Base-by-base conservation (phyloP, 2,329 filamentous ascomycete species). In the Penicillium sp. region DNA sequence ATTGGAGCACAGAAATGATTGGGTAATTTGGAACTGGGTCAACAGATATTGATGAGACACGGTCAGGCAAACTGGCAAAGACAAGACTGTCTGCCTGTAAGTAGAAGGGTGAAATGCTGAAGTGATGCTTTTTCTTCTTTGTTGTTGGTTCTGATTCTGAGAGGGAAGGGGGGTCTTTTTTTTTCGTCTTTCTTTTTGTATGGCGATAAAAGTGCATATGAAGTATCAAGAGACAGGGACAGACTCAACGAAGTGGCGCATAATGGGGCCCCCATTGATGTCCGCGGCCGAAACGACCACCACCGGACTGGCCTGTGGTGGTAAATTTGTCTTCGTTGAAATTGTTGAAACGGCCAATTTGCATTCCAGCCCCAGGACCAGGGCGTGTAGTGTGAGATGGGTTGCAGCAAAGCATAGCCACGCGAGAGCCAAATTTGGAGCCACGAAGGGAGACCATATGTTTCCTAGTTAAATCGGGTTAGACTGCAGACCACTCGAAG, bases 361-460 rank as follows among this genome's bases (percentile, higher is more conserved):
- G 81, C 59, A 87, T 82, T 21, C 90, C 89, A 65, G 87, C 84
- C 31, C 90, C 90, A 63, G 92, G 91, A 41, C 92, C 93, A 60
- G 93, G 92, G 54, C 92, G 91, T 66, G 92, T 97, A 51, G 90
- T 85, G 65, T 92, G 86, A 47, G 91, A 91, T 38, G 92, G 93
- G 75, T 97, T 97, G 78, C 91, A 96, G 80, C 95, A 99, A 53
- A 99, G 88, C 93, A 99, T 97, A 33, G 94, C 94, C 61, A 99
- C 94, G 57, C 94, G 91, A 58, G 94, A 99, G 60, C 94, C 94
- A 73, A 97, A 99, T 76, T 99, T 99, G 70, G 94, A 97, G 56
- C 94, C 94, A 60, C 94, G 90, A 48, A 99, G 88, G 55, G 94
- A 99, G 9, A 99, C 94, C 94, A 99, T 99, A 76, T 99, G 94